phyloP scores from a whole-genome alignment of 1,284 basidiomycete genomes.

The Microbotryomycetes sp. region DNA sequence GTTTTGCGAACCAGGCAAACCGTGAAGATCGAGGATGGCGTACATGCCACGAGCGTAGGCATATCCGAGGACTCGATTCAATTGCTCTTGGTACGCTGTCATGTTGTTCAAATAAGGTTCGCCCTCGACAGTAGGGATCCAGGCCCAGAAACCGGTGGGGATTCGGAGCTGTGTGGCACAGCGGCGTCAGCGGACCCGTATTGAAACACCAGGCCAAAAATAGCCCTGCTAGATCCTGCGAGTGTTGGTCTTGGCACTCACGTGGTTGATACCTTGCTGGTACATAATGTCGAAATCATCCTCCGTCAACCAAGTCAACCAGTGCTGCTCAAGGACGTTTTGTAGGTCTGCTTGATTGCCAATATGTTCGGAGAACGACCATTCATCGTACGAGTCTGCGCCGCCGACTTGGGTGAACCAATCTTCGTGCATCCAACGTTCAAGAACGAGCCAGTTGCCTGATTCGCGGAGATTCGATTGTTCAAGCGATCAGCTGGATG shows the following conservation, averaged over 20 bases:
- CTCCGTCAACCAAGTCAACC: conserved; percentile 43
- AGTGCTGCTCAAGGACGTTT: conserved; percentile 39
- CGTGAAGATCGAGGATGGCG: conserved; percentile 45
- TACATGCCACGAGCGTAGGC: conserved; percentile 48
- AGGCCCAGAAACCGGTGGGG: conserved; percentile 42
- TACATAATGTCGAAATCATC: conserved; percentile 41
- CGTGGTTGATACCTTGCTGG: conserved; percentile 37
- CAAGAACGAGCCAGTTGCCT: conserved; percentile 18
- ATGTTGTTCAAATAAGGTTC: conserved; percentile 37
- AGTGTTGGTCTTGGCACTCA: too few species aligned
- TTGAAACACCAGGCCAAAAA: too few species aligned
- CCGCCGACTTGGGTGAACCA: conserved; percentile 42
- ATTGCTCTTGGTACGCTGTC: conserved; percentile 30
- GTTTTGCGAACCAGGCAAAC: conserved; percentile 46
- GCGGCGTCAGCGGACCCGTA: neutral
- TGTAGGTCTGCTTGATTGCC: conserved; percentile 26
- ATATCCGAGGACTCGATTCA: conserved; percentile 47
- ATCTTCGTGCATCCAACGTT: conserved; percentile 44
- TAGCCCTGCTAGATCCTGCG: too few species aligned
- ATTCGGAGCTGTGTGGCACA: conserved; percentile 38
- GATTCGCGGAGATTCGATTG: neutral
- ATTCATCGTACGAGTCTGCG: conserved; percentile 43
- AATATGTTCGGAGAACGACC: conserved; percentile 38
- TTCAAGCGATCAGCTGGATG: too few species aligned
- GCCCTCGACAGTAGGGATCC: conserved; percentile 33